Base-by-base conservation (phyloP, 2,329 filamentous ascomycete species). In the Passalora sequoiae region DNA sequence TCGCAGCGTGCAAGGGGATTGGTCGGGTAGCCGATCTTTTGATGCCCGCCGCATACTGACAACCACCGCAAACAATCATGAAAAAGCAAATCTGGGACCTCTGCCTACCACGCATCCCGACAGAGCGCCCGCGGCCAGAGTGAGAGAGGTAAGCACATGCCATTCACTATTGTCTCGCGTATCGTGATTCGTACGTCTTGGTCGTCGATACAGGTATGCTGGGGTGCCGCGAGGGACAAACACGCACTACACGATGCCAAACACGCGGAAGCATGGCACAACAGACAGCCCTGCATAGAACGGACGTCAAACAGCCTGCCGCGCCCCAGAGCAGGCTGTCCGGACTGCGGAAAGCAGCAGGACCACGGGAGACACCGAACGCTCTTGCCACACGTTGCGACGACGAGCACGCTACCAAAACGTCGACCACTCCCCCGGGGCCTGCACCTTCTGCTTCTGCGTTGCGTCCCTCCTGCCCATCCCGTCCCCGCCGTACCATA, bases 201-300 rank as follows among this genome's bases (percentile, higher is more conserved):
- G 12, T 22, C 31, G 30, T 31, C 32, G 19, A 16, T 38, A 33
- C 39, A 13, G 30, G 17, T 32, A 47, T 44, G 44, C 35, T 45
- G 44, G 44, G 38, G 36, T 27, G 46, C 48, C 50, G 50, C 47
- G 47, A 50, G 47, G 43, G 40, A 48, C 50, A 50, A 53, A 53
- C 50, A 48, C 42, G 36, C 42, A 40, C 28, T 30, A 20, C 44
- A 38, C 44, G 38, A 43, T 42, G 44, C 46, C 46, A 51, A 46
- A 43, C 45, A 47, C 12, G 49, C 49, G 49, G 25, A 17, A 40
- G 49, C 51, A 51, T 51, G 51, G 51, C 46, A 54, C 48, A 44
- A 40, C 48, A 51, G 46, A 39, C 40, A 31, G 27, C 45, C 51
- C 46, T 54, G 48, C 48, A 51, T 51, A 35, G 44, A 44, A 41